Percentiles rank a stretch among this genome's conserved stretches.
Evolutionary conservation across 805 yeast species (phyloP).

Genomic region (Brettanomyces bruxellensis): DNA sequence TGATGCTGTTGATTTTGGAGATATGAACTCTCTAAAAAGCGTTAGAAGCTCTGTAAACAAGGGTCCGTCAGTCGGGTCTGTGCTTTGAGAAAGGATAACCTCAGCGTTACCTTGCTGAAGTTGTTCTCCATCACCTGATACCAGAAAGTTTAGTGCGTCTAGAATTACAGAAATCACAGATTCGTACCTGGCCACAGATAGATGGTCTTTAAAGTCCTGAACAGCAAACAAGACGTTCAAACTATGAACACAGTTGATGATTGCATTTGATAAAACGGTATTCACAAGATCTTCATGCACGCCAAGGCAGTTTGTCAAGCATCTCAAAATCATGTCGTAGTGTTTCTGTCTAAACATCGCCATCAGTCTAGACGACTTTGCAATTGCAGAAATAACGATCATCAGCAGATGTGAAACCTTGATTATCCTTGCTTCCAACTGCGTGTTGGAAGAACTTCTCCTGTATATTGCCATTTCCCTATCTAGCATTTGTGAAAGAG

Average conservation of each 20-base stretch:
- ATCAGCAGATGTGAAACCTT: conserved; percentile 16
- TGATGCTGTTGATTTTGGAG: conserved; percentile 13
- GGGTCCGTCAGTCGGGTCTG: conserved; percentile 10
- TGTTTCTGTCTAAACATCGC: conserved; percentile 18
- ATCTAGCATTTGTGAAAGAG: conserved; percentile 12
- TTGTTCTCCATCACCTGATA: neutral
- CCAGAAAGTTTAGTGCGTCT: conserved; percentile 10
- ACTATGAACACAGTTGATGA: conserved; percentile 21
- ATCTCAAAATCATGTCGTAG: conserved; percentile 15
- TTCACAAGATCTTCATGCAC: conserved; percentile 4
- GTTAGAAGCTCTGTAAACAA: conserved; percentile 13
- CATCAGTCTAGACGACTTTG: conserved; percentile 7
- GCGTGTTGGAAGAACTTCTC: conserved; percentile 13
- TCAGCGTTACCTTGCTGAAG: neutral
- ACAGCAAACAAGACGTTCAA: conserved; percentile 18
- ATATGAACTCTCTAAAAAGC: conserved; percentile 10
- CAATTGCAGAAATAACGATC: conserved; percentile 8
- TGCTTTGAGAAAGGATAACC: neutral
- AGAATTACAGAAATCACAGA: conserved; percentile 9
- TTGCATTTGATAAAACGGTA: conserved; percentile 20
- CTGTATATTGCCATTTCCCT: conserved; percentile 15
- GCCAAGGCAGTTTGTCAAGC: conserved; percentile 11
- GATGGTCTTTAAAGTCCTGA: conserved; percentile 20
- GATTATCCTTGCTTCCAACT: conserved; percentile 15
- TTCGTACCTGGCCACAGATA: conserved; percentile 11